A percentile compares a stretch with the other conserved stretches of the same genome.
phyloP scores from a whole-genome alignment of 2,329 filamentous ascomycete species.

The Herpotrichia juniperi region DNA sequence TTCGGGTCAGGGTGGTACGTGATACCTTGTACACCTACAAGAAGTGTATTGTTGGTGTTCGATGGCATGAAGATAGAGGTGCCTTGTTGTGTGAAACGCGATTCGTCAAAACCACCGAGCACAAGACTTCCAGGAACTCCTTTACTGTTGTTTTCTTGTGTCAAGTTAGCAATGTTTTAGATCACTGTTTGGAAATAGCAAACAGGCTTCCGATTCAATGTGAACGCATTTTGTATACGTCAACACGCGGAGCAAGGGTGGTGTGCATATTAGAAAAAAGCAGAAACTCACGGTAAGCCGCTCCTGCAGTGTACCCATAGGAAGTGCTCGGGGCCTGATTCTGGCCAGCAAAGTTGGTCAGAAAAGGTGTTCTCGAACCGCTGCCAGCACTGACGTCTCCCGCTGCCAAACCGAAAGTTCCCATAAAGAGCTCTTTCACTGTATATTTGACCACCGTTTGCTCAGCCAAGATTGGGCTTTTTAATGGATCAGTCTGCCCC shows the following conservation, averaged over 20 bases:
- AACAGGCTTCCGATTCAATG: neutral
- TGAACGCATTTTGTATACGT: neutral
- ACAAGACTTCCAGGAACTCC: constrained; percentile 41
- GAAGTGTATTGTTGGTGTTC: constrained; percentile 25
- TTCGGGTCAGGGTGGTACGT: constrained; percentile 22
- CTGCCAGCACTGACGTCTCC: constrained; percentile 13
- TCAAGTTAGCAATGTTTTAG: constrained; percentile 15
- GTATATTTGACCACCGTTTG: constrained; percentile 27
- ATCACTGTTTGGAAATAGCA: neutral
- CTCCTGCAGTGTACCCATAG: constrained; percentile 44
- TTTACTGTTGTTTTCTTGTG: constrained; percentile 30
- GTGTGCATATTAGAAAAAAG: neutral
- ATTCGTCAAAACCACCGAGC: constrained; percentile 50
- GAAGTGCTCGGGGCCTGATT: constrained; percentile 30
- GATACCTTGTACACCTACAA: constrained; percentile 35
- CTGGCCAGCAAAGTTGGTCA: constrained; percentile 20
- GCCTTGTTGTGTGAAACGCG: constrained; percentile 30
- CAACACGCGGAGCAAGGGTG: neutral
- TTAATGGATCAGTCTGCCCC: constrained; percentile 26
- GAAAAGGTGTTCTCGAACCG: constrained; percentile 22
- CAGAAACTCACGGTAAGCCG: constrained; percentile 38
- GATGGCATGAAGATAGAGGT: constrained; percentile 23
- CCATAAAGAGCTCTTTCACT: constrained; percentile 35
- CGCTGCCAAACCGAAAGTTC: constrained; percentile 34
- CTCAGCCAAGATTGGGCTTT: constrained; percentile 13